Base-by-base conservation (phyloP, 441 rosid species). In the Brassica hybrid region DNA sequence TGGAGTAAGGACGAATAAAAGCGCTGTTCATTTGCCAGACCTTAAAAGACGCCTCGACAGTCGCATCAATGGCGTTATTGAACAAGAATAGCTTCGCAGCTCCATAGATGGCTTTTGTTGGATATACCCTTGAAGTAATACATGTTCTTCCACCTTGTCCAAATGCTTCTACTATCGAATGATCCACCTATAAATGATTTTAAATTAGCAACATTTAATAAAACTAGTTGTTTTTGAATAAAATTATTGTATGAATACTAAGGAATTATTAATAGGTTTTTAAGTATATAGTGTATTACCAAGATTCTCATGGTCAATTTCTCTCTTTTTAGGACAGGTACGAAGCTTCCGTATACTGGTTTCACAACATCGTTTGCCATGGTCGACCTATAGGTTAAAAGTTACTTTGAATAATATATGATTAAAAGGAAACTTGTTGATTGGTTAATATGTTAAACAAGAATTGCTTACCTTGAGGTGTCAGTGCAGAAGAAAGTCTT, bases 131-230 rank as follows among this genome's bases (percentile, higher is more conserved):
- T 5, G 94, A 87, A 2, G 96, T 77, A 25, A 89, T 88, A 21
- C 84, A 85, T n/a, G 83, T 86, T 79, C 98, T 77, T 0, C 98
- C 98, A 41, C 92, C 94, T 79, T 91, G 96, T 1, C 82, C 91
- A 41, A 88, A 93, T 74, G 90, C 89, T 74, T 93, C 98, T 52
- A 93, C 77, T 11, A 91, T 86, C 6, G 98, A 93, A 85, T 93
- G 96, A 83, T 93, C 98, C 65, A 91, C 90, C 36, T 32, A 32
- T 6, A 32, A 6, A 32, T 1, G 7, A 32, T 32, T 32, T 32
- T 5, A 32, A 32, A 32, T 32, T 32, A 32, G 36, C 7, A 6
- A 32, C 36, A 7, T 32, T 5, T 32, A 32, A 32, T 32, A 0
- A 32, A 32, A 30, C 1, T 30, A 19, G 21, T 19, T 19, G 21